Percentiles rank a stretch among this genome's conserved stretches.
Evolutionary conservation across 2,329 filamentous ascomycete species (phyloP).

Genomic region (Diaporthe ilicicola): DNA sequence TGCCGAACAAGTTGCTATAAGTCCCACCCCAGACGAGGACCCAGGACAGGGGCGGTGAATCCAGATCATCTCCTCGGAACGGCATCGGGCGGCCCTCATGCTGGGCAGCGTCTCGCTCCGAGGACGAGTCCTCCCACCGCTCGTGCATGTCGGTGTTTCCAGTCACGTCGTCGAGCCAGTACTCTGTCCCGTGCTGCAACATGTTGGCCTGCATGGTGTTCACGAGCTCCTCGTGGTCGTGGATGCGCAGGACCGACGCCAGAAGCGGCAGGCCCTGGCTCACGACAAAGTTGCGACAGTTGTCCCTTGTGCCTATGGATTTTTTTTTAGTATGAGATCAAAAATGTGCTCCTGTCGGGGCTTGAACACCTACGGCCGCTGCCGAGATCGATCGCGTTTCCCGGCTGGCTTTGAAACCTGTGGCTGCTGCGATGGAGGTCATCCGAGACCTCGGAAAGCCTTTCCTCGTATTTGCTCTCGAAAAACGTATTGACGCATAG

Average conservation of each 20-base stretch:
- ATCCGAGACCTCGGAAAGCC: background rate
- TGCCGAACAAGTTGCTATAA: slow-evolving; percentile 36
- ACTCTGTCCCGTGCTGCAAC: background rate
- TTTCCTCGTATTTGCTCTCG: background rate
- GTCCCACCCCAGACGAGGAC: slow-evolving; percentile 34
- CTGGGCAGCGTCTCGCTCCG: slow-evolving; percentile 4
- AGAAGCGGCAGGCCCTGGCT: slow-evolving; percentile 10
- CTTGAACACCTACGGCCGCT: background rate
- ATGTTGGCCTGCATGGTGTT: background rate
- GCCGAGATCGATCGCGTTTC: background rate
- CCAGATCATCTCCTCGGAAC: slow-evolving; percentile 30
- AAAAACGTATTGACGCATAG: background rate
- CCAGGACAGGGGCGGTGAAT: slow-evolving; percentile 36
- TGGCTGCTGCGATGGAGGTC: background rate
- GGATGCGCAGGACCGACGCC: background rate
- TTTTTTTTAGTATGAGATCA: background rate
- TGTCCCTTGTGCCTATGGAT: background rate
- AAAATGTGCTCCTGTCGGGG: rapidly evolving
- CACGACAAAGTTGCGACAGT: background rate
- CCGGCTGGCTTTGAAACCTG: background rate
- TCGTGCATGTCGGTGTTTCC: slow-evolving; percentile 8
- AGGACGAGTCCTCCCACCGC: background rate
- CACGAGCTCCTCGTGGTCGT: background rate
- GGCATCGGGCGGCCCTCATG: slow-evolving; percentile 15
- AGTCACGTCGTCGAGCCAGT: background rate